Conservation (phyloP, 495 filamentous ascomycete species). For the Xanthoparmelia taractica region DNA sequence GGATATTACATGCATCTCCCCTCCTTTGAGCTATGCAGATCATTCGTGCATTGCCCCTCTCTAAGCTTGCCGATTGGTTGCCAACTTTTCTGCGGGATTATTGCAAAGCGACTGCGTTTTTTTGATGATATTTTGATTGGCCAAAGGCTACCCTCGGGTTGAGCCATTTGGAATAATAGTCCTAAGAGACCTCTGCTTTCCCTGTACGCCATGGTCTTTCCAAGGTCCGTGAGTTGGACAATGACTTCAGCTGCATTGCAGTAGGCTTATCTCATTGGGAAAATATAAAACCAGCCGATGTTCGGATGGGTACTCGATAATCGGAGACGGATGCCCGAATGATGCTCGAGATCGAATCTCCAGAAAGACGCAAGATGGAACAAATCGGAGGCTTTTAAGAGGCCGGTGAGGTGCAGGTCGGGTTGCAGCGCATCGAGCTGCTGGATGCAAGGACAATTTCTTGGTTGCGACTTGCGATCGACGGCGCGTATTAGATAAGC, state of each 20-base stretch:
- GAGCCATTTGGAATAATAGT: neutral
- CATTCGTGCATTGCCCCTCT: neutral
- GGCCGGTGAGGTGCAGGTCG: neutral
- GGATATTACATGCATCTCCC: neutral
- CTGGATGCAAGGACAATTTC: neutral
- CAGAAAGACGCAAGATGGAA: neutral
- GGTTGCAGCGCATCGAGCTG: neutral
- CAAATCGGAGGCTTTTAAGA: neutral
- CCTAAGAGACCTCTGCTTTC: neutral
- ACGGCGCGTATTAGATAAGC: neutral
- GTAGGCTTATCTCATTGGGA: neutral
- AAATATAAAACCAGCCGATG: neutral
- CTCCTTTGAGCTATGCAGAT: neutral
- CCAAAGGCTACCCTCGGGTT: neutral
- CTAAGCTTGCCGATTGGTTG: neutral
- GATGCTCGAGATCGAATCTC: neutral
- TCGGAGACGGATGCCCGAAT: neutral
- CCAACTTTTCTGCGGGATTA: conserved; percentile 1
- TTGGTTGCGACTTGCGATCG: neutral
- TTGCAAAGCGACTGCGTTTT: neutral
- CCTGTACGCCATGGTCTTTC: neutral
- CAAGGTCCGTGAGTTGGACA: neutral
- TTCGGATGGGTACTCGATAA: neutral
- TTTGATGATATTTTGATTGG: neutral
- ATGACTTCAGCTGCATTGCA: neutral